These are phyloP conservation scores for Teunomyces pallodes DNA, from an alignment of 805 yeast genomes.

Conservation along the genomic window DNA sequence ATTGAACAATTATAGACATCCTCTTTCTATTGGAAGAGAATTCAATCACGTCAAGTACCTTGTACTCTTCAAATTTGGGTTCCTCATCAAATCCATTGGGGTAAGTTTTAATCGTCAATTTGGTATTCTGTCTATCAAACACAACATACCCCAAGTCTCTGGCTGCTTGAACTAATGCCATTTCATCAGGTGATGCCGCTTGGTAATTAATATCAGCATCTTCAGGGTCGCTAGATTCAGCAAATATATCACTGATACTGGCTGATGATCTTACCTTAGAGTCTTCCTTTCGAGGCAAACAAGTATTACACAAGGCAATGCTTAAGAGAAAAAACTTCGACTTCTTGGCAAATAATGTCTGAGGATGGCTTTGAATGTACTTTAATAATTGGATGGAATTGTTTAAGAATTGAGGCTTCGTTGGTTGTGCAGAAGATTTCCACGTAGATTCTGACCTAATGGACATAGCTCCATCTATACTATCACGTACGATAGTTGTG, in stretches of 20 bases:
- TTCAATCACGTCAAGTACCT: slow-evolving; percentile 77
- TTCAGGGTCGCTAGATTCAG: slow-evolving; percentile 12
- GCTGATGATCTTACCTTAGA: slow-evolving; percentile 1
- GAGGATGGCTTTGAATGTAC: slow-evolving; percentile 71
- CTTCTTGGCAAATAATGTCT: slow-evolving; percentile 62
- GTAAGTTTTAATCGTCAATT: slow-evolving; percentile 67
- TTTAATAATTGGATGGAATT: slow-evolving; percentile 61
- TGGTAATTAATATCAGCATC: slow-evolving; percentile 62
- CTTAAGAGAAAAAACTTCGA: slow-evolving; percentile 79
- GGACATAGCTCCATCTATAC: slow-evolving; percentile 26
- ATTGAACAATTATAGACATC: slow-evolving; percentile 82
- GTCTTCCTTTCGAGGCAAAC: slow-evolving; percentile 63
- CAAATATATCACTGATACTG: slow-evolving; percentile 3
- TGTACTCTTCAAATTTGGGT: slow-evolving; percentile 66
- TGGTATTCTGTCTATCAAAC: slow-evolving; percentile 58
- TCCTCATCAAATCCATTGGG: slow-evolving; percentile 74
- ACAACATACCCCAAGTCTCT: slow-evolving; percentile 93
- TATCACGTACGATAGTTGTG: slow-evolving; percentile 31
- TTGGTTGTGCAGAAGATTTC: slow-evolving; percentile 50
- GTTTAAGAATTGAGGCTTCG: slow-evolving; percentile 39
- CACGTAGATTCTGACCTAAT: slow-evolving; percentile 32
- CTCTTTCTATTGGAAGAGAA: slow-evolving; percentile 86
- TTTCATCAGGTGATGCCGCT: slow-evolving; percentile 94
- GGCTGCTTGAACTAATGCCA: slow-evolving; percentile 92
- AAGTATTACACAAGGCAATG: slow-evolving; percentile 85